Percentiles rank a stretch among this genome's conserved stretches.
phyloP scores from a whole-genome alignment of 371 early-diverging fungal species.

The Apophysomyces ossiformis region DNA sequence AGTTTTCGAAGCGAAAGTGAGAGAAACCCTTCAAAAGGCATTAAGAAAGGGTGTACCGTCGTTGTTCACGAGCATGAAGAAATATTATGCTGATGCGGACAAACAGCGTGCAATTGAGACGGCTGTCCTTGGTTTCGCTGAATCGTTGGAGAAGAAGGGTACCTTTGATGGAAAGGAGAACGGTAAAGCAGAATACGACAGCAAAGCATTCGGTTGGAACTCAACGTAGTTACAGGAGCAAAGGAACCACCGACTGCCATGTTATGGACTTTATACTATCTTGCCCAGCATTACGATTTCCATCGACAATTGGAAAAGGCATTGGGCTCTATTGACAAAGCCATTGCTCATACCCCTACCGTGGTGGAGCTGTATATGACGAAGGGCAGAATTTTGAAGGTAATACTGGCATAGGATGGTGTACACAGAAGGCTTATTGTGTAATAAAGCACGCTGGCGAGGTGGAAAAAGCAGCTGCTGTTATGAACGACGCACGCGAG shows the following conservation, averaged over 20 bases:
- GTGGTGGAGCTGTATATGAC: slow-evolving; percentile 92
- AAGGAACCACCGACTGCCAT: slow-evolving; percentile 82
- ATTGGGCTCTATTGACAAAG: slow-evolving; percentile 75
- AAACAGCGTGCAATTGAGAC: slow-evolving; percentile 72
- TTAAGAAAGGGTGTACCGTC: slow-evolving; percentile 94
- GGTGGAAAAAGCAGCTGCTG: slow-evolving; percentile 63
- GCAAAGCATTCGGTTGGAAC: background rate
- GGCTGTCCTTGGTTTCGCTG: slow-evolving; percentile 63
- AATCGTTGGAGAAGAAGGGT: slow-evolving; percentile 56
- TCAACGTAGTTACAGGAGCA: slow-evolving; percentile 14
- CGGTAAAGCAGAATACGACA: slow-evolving; percentile 6
- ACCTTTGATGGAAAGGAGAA: slow-evolving; percentile 44
- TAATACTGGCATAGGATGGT: slow-evolving; percentile 14
- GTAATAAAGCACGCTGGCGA: slow-evolving; percentile 77
- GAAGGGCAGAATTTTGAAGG: slow-evolving; percentile 93
- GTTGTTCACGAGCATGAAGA: slow-evolving; percentile 81
- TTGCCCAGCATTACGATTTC: slow-evolving; percentile 87
- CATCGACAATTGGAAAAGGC: slow-evolving; percentile 71
- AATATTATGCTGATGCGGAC: slow-evolving; percentile 67
- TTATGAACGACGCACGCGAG: slow-evolving; percentile 87
- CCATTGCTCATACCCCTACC: slow-evolving; percentile 85
- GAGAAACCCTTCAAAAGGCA: slow-evolving; percentile 67
- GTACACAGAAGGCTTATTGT: background rate
- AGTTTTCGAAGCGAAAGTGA: slow-evolving; percentile 66
- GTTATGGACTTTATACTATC: slow-evolving; percentile 88